A percentile compares a stretch with the other conserved stretches of the same genome.
phyloP scores from a whole-genome alignment of 2,329 filamentous ascomycete species.

The Hypoxylon rubiginosum region DNA sequence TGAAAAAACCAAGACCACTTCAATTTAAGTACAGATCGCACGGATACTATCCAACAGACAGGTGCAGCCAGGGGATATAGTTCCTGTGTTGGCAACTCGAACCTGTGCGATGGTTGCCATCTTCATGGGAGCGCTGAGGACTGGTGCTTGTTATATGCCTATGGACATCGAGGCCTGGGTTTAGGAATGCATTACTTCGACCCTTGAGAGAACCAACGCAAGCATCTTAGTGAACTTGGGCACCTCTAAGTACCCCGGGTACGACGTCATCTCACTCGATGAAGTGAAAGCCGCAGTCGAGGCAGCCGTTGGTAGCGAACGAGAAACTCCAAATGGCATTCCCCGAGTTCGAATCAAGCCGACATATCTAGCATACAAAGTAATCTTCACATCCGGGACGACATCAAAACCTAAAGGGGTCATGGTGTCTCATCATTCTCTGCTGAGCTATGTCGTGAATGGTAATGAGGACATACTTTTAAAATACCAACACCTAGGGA shows the following conservation, averaged over 20 bases:
- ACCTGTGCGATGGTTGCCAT: slow-evolving; percentile 27
- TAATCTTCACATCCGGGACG: slow-evolving; percentile 28
- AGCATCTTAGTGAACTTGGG: slow-evolving; percentile 11
- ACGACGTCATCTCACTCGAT: slow-evolving; percentile 1
- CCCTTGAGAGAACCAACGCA: slow-evolving; percentile 10
- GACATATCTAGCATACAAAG: slow-evolving; percentile 24
- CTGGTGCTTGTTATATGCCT: slow-evolving; percentile 33
- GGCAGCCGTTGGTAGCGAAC: neutral
- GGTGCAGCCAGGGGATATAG: slow-evolving; percentile 1
- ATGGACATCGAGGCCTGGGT: slow-evolving; percentile 29
- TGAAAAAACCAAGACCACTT: too few species aligned
- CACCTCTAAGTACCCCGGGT: neutral
- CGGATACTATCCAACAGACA: slow-evolving; percentile 8
- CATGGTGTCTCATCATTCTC: slow-evolving; percentile 23
- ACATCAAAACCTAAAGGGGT: slow-evolving; percentile 29
- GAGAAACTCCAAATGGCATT: neutral
- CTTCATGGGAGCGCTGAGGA: slow-evolving; percentile 24
- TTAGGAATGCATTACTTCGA: slow-evolving; percentile 15
- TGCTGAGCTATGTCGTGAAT: slow-evolving; percentile 19
- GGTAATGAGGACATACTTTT: slow-evolving; percentile 19
- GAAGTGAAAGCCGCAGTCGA: slow-evolving; percentile 1
- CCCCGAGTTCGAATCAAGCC: slow-evolving; percentile 2
- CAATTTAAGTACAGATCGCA: too few species aligned
- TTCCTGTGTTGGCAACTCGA: slow-evolving; percentile 28
- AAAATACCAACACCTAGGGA: slow-evolving; percentile 17